phyloP scores from a whole-genome alignment of 371 early-diverging fungal species.

The Syncephalis fuscata region DNA sequence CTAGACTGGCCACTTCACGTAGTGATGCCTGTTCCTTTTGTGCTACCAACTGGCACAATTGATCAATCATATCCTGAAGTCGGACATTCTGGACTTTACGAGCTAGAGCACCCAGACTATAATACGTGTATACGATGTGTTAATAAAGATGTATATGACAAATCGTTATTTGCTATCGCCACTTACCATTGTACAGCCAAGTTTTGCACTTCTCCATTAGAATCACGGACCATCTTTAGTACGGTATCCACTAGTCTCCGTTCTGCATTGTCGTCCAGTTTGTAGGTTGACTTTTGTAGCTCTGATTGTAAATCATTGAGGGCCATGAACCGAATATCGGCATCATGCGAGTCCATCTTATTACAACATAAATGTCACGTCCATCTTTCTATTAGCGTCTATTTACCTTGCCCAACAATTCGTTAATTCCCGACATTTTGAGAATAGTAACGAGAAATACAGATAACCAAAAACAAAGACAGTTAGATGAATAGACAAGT shows the following conservation, averaged over 20 bases:
- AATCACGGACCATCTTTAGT: slow-evolving; percentile 58
- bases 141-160: not conserved
- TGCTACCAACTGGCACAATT: slow-evolving; percentile 32
- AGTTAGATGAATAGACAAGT: too few relatives aligned
- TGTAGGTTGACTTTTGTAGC: slow-evolving; percentile 35
- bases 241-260: slow-evolving; percentile 47
- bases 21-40: slow-evolving; percentile 13
- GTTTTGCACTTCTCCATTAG: slow-evolving; percentile 86
- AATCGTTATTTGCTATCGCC: not conserved
- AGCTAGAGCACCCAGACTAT: slow-evolving; percentile 59
- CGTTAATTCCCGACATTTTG: too few relatives aligned
- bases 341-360: slow-evolving; percentile 59
- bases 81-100: slow-evolving; percentile 48
- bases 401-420: too few relatives aligned
- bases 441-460: too few relatives aligned
- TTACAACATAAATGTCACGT: too few relatives aligned
- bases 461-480: too few relatives aligned
- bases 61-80: slow-evolving; percentile 45
- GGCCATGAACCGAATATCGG: slow-evolving; percentile 92
- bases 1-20: slow-evolving; percentile 3
- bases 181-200: slow-evolving; percentile 72
- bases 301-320: slow-evolving; percentile 67
- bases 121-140: too few relatives aligned
- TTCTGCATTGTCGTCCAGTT: slow-evolving; percentile 46
- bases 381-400: too few relatives aligned